Evolutionary conservation across 2,329 filamentous ascomycete species (phyloP), one percentile per base, ranked within the genome.

Genomic region (Truncatella angustata): DNA sequence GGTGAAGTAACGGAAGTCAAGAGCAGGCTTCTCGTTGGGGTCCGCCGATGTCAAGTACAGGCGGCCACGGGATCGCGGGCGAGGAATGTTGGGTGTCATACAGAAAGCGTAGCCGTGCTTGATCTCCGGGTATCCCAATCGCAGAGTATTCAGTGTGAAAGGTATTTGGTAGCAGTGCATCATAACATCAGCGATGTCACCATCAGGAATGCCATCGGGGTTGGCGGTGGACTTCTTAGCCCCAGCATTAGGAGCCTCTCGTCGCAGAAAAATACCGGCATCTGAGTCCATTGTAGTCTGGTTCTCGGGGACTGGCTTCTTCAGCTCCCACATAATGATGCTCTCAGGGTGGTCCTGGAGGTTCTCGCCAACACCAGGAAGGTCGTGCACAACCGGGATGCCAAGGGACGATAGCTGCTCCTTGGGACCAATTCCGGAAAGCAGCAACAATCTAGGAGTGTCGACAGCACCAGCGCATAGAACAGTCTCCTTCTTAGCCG

Each of bases 91-190:
- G 63, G 90, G 90, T 14, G 90, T 94, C 87, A 94, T 94, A 81
- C 90, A 94, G 77, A 95, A 95, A 49, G 90, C 90, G 63, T 92
- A 87, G 55, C 86, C 88, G 59, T 92, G 84, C 55, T 81, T 62
- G 55, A 79, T 65, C 53, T 71, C 67, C 37, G 76, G 77, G 65
- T 85, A 96, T 59, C 91, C 91, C 10, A 96, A 80, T 36, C 89
- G 85, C 51, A 80, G 75, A 1, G 91, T 96, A 79, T 96, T 96
- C 60, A 91, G 83, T 56, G 86, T 89, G 73, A 96, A 96, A 50
- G 91, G 91, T 60, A 96, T 95, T 73, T 96, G 91, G 77, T 96
- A 96, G 81, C 91, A 96, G 76, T 96, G 91, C 88, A 94, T 94
- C 91, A 96, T 96, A 64, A 95, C 74, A 66, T 96, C 91, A 57